Evolutionary conservation across 306 rosid genomes (phyloP).

Genomic region (Carpinus viminea): DNA sequence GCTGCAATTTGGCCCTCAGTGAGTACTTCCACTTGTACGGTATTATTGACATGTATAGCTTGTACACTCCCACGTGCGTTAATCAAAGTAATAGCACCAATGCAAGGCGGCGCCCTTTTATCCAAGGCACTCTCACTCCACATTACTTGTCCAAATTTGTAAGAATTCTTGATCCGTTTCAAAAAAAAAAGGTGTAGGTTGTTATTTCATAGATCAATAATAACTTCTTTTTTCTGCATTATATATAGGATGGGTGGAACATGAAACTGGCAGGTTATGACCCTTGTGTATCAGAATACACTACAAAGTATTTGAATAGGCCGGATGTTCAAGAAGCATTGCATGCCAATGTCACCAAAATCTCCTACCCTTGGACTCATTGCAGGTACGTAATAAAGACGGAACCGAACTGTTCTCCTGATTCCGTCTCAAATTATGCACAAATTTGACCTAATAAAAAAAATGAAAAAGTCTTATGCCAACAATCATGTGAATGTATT

Average conservation of each 20-base stretch:
- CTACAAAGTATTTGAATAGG: constrained; percentile 35
- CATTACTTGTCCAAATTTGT: constrained; percentile 31
- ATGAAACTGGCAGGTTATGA: constrained; percentile 48
- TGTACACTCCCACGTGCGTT: constrained; percentile 37
- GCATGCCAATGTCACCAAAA: constrained; percentile 56
- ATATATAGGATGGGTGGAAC: constrained; percentile 38
- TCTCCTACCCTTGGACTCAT: constrained; percentile 47
- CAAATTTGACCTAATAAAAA: no score
- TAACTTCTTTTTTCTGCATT: neutral
- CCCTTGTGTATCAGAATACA: constrained; percentile 44
- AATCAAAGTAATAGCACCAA: neutral
- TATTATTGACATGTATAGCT: constrained; percentile 49
- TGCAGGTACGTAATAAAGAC: constrained; percentile 28
- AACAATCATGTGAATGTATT: no score
- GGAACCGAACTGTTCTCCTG: no score
- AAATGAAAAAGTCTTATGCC: no score
- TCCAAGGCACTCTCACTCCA: constrained; percentile 17
- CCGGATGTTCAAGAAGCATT: constrained; percentile 51
- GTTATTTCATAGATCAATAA: no score
- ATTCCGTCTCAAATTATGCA: no score
- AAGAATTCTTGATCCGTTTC: neutral
- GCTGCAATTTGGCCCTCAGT: constrained; percentile 2
- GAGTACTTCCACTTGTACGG: constrained; percentile 30
- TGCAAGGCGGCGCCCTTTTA: neutral
- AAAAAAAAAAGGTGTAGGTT: no score